A percentile compares a stretch with the other conserved stretches of the same genome.
These are phyloP conservation scores for Incumbomyces delicatus DNA, from an alignment of 2,329 filamentous ascomycete species.

Conservation along the genomic window DNA sequence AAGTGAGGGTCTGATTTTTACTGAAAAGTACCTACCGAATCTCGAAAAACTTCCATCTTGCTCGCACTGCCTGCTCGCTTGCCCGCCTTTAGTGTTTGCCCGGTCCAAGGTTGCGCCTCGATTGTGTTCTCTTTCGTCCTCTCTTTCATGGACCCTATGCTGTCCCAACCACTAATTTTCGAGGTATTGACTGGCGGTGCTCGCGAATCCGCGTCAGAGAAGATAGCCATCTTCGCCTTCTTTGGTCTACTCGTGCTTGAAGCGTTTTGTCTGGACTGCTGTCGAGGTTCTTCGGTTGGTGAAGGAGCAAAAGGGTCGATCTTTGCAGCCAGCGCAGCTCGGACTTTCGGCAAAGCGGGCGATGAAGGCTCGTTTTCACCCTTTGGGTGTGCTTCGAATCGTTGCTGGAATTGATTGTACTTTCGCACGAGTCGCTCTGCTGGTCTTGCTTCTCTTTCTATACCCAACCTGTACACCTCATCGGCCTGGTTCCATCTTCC, in stretches of 20 bases:
- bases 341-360: constrained; percentile 72
- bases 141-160: constrained; percentile 73
- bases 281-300: constrained; percentile 54
- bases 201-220: constrained; percentile 63
- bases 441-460: constrained; percentile 79
- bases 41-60: constrained; percentile 91
- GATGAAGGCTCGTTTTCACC: constrained; percentile 61
- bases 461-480: constrained; percentile 82
- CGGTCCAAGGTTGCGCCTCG: constrained; percentile 81
- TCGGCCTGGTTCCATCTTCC: constrained; percentile 83
- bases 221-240: constrained; percentile 80
- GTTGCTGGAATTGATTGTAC: constrained; percentile 80
- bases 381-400: constrained; percentile 58
- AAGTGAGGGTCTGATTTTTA: constrained; percentile 49
- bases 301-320: constrained; percentile 63
- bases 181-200: constrained; percentile 48
- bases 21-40: constrained; percentile 65
- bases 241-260: constrained; percentile 45
- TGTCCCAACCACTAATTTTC: constrained; percentile 74
- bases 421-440: constrained; percentile 73
- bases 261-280: constrained; percentile 36
- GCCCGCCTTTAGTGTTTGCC: constrained; percentile 78
- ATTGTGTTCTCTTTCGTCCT: constrained; percentile 89
- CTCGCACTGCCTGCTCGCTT: constrained; percentile 66
- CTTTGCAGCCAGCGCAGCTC: constrained; percentile 77